Conservation (phyloP, 495 filamentous ascomycete genomes). For the Trichoderma reesei region DNA sequence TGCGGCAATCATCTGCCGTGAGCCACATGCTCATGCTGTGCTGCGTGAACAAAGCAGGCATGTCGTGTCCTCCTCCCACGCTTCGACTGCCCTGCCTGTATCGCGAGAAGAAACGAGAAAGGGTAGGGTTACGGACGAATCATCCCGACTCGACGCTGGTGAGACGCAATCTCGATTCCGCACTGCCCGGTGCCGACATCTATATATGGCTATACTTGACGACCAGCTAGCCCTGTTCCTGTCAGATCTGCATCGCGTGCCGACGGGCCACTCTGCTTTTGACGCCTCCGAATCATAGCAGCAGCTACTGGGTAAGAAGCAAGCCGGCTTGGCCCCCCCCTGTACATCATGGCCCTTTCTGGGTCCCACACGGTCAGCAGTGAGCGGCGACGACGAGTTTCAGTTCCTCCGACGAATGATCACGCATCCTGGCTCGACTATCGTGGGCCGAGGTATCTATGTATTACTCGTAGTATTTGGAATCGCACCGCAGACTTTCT, state of each 20-base stretch:
- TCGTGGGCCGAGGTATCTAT: neutral
- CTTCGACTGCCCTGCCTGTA: neutral
- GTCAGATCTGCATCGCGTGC: conserved; percentile 6
- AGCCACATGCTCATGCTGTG: too few relatives aligned
- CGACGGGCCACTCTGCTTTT: neutral
- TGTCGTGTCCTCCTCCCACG: neutral
- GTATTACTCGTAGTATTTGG: neutral
- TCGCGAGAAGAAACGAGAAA: neutral
- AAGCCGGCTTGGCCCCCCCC: neutral
- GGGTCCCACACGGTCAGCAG: neutral
- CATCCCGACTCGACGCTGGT: neutral
- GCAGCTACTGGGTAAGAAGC: neutral
- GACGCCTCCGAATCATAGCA: too few relatives aligned
- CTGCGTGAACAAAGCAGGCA: too few relatives aligned
- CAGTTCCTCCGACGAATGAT: conserved; percentile 1
- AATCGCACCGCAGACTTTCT: neutral
- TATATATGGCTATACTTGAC: neutral
- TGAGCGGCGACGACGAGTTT: neutral
- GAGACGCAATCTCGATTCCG: neutral
- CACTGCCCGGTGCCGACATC: neutral
- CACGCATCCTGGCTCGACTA: neutral
- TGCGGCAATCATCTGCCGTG: too few relatives aligned
- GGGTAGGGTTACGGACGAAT: neutral
- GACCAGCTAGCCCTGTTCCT: conserved; percentile 3
- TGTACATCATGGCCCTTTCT: neutral